Evolutionary conservation across 768 basidiomycete species (phyloP).

Genomic region (Filobasidium floriforme): DNA sequence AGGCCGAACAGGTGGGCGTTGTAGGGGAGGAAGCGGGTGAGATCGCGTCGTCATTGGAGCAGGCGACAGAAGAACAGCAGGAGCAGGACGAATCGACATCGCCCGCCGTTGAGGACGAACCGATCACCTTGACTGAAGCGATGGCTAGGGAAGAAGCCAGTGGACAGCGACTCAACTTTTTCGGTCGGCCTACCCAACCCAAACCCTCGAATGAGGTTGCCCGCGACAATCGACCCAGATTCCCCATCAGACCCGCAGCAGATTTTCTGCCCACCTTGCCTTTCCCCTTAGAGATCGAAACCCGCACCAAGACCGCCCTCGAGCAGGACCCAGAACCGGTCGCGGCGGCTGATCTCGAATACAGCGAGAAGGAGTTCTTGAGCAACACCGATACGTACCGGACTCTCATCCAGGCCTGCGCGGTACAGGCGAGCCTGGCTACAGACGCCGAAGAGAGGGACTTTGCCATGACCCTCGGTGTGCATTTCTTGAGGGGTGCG

Average conservation of each 20-base stretch:
- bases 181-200: constrained; percentile 6
- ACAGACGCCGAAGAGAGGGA: not conserved
- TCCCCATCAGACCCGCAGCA: constrained; percentile 9
- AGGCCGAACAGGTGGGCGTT: not conserved
- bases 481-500: constrained; percentile 12
- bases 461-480: constrained; percentile 2
- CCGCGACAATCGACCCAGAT: constrained; percentile 4
- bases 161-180: constrained; percentile 11
- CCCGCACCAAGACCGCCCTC: not conserved
- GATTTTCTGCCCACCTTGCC: not conserved
- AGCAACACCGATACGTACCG: constrained; percentile 12
- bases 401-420: constrained; percentile 6
- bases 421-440: not conserved
- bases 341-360: not conserved
- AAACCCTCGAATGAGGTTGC: not conserved
- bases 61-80: not conserved
- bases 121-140: constrained; percentile 17
- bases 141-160: constrained; percentile 10
- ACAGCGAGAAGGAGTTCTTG: not conserved
- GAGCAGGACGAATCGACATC: not conserved
- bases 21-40: too few relatives aligned
- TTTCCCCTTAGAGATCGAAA: not conserved
- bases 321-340: not conserved
- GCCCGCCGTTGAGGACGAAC: constrained; percentile 18
- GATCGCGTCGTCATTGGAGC: not conserved